Percentiles rank a stretch among this genome's conserved stretches.
These are phyloP conservation scores for Solanum appendiculatum DNA, from an alignment of 257 asterid species.

Conservation along the genomic window DNA sequence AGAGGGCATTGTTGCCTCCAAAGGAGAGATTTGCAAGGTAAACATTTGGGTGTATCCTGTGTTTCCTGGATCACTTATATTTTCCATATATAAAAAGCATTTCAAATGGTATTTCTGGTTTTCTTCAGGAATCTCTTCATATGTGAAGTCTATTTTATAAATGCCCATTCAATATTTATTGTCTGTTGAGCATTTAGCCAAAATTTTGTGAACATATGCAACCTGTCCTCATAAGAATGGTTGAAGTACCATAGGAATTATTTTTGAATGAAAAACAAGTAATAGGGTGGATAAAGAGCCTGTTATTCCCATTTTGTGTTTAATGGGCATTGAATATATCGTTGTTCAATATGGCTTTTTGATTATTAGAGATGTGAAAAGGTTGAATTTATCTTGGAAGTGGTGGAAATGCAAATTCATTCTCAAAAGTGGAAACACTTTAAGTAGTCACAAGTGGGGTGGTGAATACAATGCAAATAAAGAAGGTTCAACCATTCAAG, in stretches of 20 bases:
- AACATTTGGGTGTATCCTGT: neutral
- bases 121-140: neutral
- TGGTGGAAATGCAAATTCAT: neutral
- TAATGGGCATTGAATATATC: neutral
- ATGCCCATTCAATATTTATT: neutral
- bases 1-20: slow-evolving; percentile 58
- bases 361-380: neutral
- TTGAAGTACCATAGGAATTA: neutral
- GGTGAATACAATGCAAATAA: neutral
- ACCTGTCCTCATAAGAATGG: neutral
- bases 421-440: neutral
- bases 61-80: neutral
- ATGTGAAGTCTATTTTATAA: neutral
- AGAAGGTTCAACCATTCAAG: neutral
- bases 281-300: neutral
- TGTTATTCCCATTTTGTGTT: neutral
- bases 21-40: slow-evolving; percentile 74
- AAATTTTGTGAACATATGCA: neutral
- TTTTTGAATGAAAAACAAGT: neutral
- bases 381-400: neutral
- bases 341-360: neutral
- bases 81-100: neutral
- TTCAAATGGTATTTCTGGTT: neutral
- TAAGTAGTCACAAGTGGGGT: neutral
- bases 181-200: neutral